Conservation (phyloP, 306 rosid genomes). For the Cicer judaicum region DNA sequence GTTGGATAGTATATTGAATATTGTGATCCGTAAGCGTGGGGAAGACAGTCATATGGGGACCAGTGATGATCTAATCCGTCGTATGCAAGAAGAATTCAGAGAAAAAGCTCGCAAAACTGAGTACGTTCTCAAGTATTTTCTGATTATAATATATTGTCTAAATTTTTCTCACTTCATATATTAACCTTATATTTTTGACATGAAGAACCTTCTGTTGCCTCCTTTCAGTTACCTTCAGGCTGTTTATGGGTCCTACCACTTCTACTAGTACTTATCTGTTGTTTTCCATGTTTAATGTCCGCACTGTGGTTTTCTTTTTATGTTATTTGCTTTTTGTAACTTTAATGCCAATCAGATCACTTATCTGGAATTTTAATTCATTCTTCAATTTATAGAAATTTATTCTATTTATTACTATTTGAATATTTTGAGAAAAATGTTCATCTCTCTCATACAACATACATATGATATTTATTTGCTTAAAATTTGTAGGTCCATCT, state of each 20-base stretch:
- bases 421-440: not conserved
- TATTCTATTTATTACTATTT: conserved; percentile 8
- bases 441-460: not conserved
- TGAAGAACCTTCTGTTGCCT: conserved; percentile 28
- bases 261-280: conserved; percentile 33
- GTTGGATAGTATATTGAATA: conserved; percentile 91
- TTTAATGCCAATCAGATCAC: conserved; percentile 18
- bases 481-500: conserved; percentile 82
- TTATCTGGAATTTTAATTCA: conserved; percentile 32
- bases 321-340: conserved; percentile 6
- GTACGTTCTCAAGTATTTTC: conserved; percentile 59
- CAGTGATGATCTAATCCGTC: conserved; percentile 92
- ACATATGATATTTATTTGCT: conserved; percentile 35
- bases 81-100: conserved; percentile 97
- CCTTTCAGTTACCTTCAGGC: conserved; percentile 10
- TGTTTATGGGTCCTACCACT: conserved; percentile 30
- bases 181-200: conserved; percentile 31
- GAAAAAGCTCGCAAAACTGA: conserved; percentile 98
- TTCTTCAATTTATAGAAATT: not conserved
- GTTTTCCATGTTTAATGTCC: conserved; percentile 13
- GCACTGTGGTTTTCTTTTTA: not conserved
- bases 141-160: conserved; percentile 22
- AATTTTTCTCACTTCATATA: conserved; percentile 25
- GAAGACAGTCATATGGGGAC: conserved; percentile 87
- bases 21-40: conserved; percentile 90